A percentile compares a stretch with the other conserved stretches of the same genome.
phyloP scores from a whole-genome alignment of 129 eudicot genomes.

The Deinandra increscens region DNA sequence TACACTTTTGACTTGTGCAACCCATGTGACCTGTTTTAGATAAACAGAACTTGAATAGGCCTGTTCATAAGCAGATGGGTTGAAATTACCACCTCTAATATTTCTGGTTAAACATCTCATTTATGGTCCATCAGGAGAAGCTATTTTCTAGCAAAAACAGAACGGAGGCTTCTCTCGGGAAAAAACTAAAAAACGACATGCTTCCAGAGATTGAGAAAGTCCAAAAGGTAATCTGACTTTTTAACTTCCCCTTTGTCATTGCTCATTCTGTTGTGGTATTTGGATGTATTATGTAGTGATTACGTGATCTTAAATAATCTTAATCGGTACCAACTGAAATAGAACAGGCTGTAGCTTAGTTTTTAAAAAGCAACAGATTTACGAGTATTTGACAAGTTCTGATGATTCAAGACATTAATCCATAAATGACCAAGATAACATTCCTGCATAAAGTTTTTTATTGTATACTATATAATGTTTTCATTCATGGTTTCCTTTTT shows the following conservation, averaged over 20 bases:
- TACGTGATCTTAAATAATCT: neutral
- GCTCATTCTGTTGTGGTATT: neutral
- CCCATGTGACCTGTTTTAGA: neutral
- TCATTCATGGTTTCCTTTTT: conserved; percentile 9
- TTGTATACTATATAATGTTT: neutral
- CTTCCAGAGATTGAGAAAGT: conserved; percentile 97
- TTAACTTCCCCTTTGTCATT: conserved; percentile 2
- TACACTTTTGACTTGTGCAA: neutral
- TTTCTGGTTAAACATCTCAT: neutral
- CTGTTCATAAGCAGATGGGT: neutral
- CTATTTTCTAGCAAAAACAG: conserved; percentile 80
- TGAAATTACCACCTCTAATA: neutral
- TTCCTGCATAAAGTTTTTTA: neutral
- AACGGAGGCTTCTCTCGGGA: conserved; percentile 84
- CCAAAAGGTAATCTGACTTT: conserved; percentile 57
- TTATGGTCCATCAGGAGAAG: conserved; percentile 61
- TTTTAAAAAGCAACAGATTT: neutral
- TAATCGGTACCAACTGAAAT: neutral
- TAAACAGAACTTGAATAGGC: neutral
- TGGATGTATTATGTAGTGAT: neutral
- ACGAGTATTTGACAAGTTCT: neutral
- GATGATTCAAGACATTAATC: neutral
- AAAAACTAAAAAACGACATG: conserved; percentile 82
- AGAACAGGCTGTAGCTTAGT: too few species aligned
- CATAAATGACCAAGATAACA: neutral